Evolutionary conservation across 306 rosid species (phyloP), one percentile per base, ranked within the genome.

Genomic region (Alnus glutinosa): DNA sequence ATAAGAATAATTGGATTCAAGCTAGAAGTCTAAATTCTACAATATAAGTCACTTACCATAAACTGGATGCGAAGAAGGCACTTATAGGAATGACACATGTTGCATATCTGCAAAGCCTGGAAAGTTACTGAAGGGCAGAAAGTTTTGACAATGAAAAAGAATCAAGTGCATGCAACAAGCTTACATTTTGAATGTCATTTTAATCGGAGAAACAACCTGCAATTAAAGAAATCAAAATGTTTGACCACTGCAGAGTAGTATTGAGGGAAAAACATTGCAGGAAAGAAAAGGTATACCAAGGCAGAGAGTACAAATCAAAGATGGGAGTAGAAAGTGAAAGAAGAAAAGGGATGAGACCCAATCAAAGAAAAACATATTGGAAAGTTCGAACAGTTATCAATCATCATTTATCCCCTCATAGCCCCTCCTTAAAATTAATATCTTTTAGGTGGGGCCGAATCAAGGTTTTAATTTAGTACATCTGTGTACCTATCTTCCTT

Each of bases 131-230:
- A 39, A 74, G 78, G 50, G 51, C 37, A 67, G 9, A 55, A 67
- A 74, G 1, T 15, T 10, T 36, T 23, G 37, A 47, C 37, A 44
- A 74, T 51, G 46, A 1, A 32, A 19, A 80, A 39, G 10, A 63
- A 15, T 19, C 44, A 42, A 34, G 28, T 74, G 64, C 57, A 8
- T 51, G 47, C 73, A 16, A 15, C 13, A 62, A 16, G 69, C 79
- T 74, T 74, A 80, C 83, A 80, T 67, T 55, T 66, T 55, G 78
- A 80, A 67, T n/a, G 83, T 80, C 83, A 80, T 80, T 66, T 80
- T 80, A 61, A 80, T 54, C 15, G 83, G 83, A 28, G 83, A 30
- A 66, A 80, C 70, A 55, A 80, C 79, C 83, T 80, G 83, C 70
- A 54, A 52, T 34, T 34, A 42, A 71, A 52, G 37, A 36, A 32